Conservation (phyloP, 108 stramenopile species). For the Nannochloropsis gaditana region DNA sequence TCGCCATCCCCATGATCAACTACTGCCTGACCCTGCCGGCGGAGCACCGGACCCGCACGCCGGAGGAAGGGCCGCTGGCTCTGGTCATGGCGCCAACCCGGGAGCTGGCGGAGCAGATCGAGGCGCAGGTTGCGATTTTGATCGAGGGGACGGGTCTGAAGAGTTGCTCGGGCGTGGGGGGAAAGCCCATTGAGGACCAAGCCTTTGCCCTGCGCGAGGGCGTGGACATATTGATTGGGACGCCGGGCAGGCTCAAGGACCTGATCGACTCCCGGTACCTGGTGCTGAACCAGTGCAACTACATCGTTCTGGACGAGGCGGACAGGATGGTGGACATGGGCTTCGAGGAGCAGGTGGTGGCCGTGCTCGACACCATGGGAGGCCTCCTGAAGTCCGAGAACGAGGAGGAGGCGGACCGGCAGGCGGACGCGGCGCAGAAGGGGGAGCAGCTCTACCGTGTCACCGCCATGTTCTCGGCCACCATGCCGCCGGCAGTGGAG, state of each 20-base stretch:
- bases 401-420: slow-evolving; percentile 68
- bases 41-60: slow-evolving; percentile 57
- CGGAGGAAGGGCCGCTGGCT: slow-evolving; percentile 85
- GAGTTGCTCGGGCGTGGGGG: slow-evolving; percentile 74
- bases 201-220: slow-evolving; percentile 75
- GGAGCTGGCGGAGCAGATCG: slow-evolving; percentile 85
- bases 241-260: slow-evolving; percentile 94
- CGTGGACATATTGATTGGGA: slow-evolving; percentile 90
- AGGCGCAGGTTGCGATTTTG: slow-evolving; percentile 75
- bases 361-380: slow-evolving; percentile 85
- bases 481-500: slow-evolving; percentile 91
- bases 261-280: slow-evolving; percentile 85
- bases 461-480: slow-evolving; percentile 95
- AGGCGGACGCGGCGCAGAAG: slow-evolving; percentile 57
- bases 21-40: slow-evolving; percentile 68
- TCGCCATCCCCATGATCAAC: slow-evolving; percentile 78
- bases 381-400: slow-evolving; percentile 71
- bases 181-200: slow-evolving; percentile 78
- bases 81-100: slow-evolving; percentile 91
- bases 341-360: slow-evolving; percentile 82
- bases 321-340: slow-evolving; percentile 88
- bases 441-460: slow-evolving; percentile 55
- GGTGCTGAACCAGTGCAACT: slow-evolving; percentile 91
- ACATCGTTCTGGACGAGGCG: slow-evolving; percentile 91
- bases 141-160: slow-evolving; percentile 39